phyloP scores from a whole-genome alignment of 2,329 filamentous ascomycete species.

The Aspergillus arachidicola region DNA sequence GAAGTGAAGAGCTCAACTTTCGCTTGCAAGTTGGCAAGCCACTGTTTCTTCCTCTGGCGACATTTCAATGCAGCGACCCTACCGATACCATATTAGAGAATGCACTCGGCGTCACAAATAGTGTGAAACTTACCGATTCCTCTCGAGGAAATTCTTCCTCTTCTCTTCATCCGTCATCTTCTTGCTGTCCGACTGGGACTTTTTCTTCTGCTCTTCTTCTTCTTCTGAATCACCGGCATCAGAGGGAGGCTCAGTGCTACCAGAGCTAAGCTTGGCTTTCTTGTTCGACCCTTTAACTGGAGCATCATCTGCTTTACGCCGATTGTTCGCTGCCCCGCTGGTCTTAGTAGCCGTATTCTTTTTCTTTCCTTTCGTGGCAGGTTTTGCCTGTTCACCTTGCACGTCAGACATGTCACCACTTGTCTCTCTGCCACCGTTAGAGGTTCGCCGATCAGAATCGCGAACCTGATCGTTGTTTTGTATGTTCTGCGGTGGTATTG shows the following conservation, averaged over 20 bases:
- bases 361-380: constrained; percentile 69
- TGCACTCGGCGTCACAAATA: background rate
- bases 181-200: constrained; percentile 59
- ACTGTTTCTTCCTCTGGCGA: constrained; percentile 97
- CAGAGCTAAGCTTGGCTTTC: constrained; percentile 65
- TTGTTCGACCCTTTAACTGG: constrained; percentile 70
- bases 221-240: constrained; percentile 57
- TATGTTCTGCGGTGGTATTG: constrained; percentile 51
- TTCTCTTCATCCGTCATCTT: constrained; percentile 99
- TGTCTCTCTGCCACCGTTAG: constrained; percentile 64
- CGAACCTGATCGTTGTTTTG: constrained; percentile 58
- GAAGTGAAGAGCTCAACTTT: constrained; percentile 92
- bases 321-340: constrained; percentile 59
- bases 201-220: constrained; percentile 50
- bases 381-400: constrained; percentile 67
- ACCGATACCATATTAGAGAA: background rate
- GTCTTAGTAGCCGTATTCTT: constrained; percentile 57
- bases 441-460: constrained; percentile 43
- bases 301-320: constrained; percentile 78
- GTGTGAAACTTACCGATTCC: constrained; percentile 75
- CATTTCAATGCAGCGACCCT: constrained; percentile 97
- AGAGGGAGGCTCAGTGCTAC: constrained; percentile 46
- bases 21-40: constrained; percentile 89
- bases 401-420: constrained; percentile 74
- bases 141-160: constrained; percentile 93